phyloP scores from a whole-genome alignment of 192 early-diverging fungal genomes.

The Diversispora epigaea region DNA sequence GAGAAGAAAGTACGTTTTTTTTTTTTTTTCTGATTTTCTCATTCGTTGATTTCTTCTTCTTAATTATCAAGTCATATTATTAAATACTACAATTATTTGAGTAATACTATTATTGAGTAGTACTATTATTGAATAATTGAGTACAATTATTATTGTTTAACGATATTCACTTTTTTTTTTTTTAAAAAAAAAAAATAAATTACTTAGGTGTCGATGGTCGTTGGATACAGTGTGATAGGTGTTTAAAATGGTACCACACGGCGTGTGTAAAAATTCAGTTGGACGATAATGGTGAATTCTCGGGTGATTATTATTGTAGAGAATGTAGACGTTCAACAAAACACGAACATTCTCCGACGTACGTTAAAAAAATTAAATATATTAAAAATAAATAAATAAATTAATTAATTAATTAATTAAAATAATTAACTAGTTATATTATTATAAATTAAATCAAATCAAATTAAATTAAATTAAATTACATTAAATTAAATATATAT shows the following conservation, averaged over 20 bases:
- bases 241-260: conserved; percentile 6
- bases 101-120: no score
- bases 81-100: no score
- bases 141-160: not conserved
- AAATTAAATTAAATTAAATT: not conserved
- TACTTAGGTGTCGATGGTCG: not conserved
- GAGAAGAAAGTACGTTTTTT: not conserved
- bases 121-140: not conserved
- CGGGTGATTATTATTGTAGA: conserved; percentile 5
- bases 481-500: no score
- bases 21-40: not conserved
- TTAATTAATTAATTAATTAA: no score
- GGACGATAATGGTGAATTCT: conserved; percentile 3
- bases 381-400: no score
- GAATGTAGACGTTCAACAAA: not conserved
- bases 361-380: no score
- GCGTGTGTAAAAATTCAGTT: conserved; percentile 7
- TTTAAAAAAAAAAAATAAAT: not conserved
- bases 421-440: not conserved
- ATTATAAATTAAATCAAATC: not conserved
- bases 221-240: not conserved
- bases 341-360: not conserved
- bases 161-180: not conserved
- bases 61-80: no score
- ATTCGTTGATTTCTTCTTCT: no score